phyloP scores from a whole-genome alignment of 345 rosid species.

The Pistacia integerrima region DNA sequence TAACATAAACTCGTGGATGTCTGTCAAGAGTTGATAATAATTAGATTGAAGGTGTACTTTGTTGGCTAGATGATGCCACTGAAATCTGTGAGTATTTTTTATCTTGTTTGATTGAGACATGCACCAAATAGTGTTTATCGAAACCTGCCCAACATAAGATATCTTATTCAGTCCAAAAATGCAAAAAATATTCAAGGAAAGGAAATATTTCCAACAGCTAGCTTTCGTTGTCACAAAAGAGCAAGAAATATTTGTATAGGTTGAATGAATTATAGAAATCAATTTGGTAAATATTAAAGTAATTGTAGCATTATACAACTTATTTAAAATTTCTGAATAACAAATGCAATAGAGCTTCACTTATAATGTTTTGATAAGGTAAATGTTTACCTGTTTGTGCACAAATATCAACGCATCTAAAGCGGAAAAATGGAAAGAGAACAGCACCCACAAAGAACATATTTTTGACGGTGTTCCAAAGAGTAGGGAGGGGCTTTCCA shows the following conservation, averaged over 20 bases:
- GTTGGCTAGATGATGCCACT: conserved; percentile 57
- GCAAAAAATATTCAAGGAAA: no score
- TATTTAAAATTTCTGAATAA: no score
- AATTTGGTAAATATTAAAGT: no score
- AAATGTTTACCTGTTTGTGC: no score
- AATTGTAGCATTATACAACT: no score
- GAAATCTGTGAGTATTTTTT: conserved; percentile 38
- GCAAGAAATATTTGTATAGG: background rate
- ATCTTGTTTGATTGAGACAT: conserved; percentile 15
- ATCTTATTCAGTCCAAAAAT: background rate
- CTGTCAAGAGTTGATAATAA: background rate
- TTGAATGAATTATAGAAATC: no score
- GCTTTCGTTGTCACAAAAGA: background rate
- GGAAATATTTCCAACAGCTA: no score
- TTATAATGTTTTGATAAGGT: no score
- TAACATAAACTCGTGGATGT: no score
- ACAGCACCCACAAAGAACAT: conserved; percentile 29
- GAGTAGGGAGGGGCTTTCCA: conserved; percentile 43
- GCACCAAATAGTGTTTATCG: conserved; percentile 19
- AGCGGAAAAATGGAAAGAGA: no score
- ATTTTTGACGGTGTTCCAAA: conserved; percentile 38
- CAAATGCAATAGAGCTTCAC: no score
- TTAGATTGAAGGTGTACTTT: conserved; percentile 27
- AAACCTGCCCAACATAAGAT: conserved; percentile 22
- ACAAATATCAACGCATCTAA: no score